Conservation (phyloP, 1,139 yeast genomes). For the Debaryomyces psychrophilus region DNA sequence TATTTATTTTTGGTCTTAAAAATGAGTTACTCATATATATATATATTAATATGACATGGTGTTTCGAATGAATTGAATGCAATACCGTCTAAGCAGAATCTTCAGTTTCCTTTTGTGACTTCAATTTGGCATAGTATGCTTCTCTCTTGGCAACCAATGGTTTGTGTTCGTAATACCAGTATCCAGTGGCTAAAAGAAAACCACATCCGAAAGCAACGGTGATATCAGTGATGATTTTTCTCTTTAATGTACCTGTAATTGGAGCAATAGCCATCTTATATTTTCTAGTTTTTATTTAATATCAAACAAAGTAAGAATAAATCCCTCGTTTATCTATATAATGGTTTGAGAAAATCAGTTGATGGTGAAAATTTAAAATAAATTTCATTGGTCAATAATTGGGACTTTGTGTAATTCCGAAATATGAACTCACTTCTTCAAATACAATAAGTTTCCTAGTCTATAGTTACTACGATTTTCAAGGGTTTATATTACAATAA, state of each 20-base stretch:
- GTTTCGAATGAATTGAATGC: conserved; percentile 6
- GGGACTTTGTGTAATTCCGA: conserved; percentile 15
- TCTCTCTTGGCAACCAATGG: conserved; percentile 75
- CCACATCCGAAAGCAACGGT: conserved; percentile 61
- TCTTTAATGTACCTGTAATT: conserved; percentile 82
- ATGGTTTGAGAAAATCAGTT: conserved; percentile 5
- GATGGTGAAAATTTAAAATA: conserved; percentile 10
- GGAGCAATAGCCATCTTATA: conserved; percentile 82
- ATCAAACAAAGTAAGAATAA: not conserved
- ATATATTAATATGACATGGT: conserved; percentile 4
- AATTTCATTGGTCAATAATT: conserved; percentile 19
- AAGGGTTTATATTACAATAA: conserved; percentile 7
- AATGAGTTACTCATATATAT: not conserved
- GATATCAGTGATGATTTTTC: conserved; percentile 81
- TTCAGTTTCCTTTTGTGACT: conserved; percentile 73
- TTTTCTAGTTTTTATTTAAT: not conserved
- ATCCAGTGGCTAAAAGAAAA: conserved; percentile 35
- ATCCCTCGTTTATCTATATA: conserved; percentile 3
- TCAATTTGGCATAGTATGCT: conserved; percentile 76
- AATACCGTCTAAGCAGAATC: conserved; percentile 31
- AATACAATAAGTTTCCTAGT: not conserved
- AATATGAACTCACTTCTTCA: conserved; percentile 8
- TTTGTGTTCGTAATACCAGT: conserved; percentile 59
- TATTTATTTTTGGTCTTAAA: conserved; percentile 1
- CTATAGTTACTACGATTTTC: not conserved